phyloP scores from a whole-genome alignment of 805 yeast genomes.

The Candida alai region DNA sequence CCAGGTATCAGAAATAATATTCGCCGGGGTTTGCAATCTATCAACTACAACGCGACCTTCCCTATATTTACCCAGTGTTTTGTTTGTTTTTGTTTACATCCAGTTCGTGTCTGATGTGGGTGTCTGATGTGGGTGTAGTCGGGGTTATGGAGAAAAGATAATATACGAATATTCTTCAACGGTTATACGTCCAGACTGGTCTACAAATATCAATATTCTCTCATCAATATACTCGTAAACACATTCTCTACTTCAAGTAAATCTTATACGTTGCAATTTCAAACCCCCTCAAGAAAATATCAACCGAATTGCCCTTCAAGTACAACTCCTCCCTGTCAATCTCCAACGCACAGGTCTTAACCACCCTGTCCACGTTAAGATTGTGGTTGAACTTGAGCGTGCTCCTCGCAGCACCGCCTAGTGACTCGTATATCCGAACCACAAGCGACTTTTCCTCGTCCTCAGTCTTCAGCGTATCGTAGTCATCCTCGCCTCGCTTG shows the following conservation, averaged over 20 bases:
- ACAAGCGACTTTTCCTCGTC: slow-evolving; percentile 45
- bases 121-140: no score
- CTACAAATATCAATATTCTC: no score
- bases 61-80: no score
- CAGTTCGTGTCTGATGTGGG: no score
- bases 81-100: no score
- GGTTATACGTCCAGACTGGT: no score
- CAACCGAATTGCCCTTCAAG: slow-evolving; percentile 28
- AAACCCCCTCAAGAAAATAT: slow-evolving; percentile 61
- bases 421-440: slow-evolving; percentile 76
- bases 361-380: slow-evolving; percentile 44
- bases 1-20: background rate
- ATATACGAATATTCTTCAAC: no score
- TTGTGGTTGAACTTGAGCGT: slow-evolving; percentile 38
- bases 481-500: slow-evolving; percentile 87
- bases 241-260: slow-evolving; percentile 24
- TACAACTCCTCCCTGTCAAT: slow-evolving; percentile 42
- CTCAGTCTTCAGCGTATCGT: slow-evolving; percentile 46
- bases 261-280: slow-evolving; percentile 69
- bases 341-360: slow-evolving; percentile 58
- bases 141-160: no score
- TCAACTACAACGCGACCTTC: background rate
- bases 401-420: slow-evolving; percentile 75
- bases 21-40: background rate
- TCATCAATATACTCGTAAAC: background rate